Evolutionary conservation across 441 rosid genomes (phyloP).

Genomic region (Iberis amara): DNA sequence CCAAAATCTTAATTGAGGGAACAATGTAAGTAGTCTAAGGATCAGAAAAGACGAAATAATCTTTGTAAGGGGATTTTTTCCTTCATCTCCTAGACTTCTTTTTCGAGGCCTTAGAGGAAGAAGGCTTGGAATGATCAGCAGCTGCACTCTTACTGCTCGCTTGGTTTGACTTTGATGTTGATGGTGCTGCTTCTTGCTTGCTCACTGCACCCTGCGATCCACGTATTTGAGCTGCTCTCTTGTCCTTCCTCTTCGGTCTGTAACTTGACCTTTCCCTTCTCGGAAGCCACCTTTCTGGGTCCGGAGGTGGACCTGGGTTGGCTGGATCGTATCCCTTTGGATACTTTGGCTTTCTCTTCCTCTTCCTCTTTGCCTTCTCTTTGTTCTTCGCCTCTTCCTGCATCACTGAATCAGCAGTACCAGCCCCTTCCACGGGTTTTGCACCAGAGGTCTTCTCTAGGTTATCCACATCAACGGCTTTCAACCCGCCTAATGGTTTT

Average conservation of each 20-base stretch:
- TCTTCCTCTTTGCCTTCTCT: conserved; percentile 81
- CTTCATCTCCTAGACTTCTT: conserved; percentile 33
- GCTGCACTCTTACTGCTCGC: conserved; percentile 38
- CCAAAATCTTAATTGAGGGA: conserved; percentile 19
- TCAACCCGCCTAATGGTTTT: conserved; percentile 70
- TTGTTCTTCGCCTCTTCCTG: conserved; percentile 58
- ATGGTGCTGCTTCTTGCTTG: conserved; percentile 52
- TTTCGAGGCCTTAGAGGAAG: conserved; percentile 31
- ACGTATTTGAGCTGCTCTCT: conserved; percentile 88
- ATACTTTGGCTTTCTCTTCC: conserved; percentile 92
- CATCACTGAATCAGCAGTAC: conserved; percentile 31
- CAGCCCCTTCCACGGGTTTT: conserved; percentile 61
- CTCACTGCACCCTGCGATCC: conserved; percentile 86
- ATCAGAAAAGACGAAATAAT: too few relatives aligned
- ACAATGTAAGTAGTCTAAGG: too few relatives aligned
- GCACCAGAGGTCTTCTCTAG: conserved; percentile 87
- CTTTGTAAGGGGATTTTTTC: background rate
- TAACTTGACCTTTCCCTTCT: conserved; percentile 92
- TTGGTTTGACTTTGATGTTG: conserved; percentile 42
- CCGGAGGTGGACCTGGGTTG: conserved; percentile 92
- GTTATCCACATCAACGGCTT: conserved; percentile 61
- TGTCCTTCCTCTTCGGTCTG: conserved; percentile 87
- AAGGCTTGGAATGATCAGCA: conserved; percentile 25
- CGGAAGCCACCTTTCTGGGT: conserved; percentile 96
- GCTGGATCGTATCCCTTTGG: conserved; percentile 91